Evolutionary conservation across 148 eudicot genomes (phyloP).

Genomic region (Rhododendron vialii): DNA sequence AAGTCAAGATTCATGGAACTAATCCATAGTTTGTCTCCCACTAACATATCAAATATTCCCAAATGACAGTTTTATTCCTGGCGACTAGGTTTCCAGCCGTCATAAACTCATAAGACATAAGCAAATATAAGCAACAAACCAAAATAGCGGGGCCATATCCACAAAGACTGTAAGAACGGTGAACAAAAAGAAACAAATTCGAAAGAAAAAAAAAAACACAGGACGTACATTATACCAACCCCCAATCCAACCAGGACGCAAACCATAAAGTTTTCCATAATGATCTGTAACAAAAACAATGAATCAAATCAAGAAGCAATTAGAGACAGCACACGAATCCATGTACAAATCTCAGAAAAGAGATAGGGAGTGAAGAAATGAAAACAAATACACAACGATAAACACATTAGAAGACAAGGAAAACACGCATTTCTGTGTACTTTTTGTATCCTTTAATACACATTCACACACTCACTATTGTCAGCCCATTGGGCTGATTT

Average conservation of each 20-base stretch:
- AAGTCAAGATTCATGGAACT: neutral
- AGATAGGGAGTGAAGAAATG: neutral
- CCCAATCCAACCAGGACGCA: slow-evolving; percentile 64
- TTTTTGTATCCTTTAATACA: too few species aligned
- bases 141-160: neutral
- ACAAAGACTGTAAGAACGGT: neutral
- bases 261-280: slow-evolving; percentile 47
- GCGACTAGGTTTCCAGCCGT: neutral
- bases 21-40: neutral
- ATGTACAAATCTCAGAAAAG: neutral
- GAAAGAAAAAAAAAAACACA: neutral
- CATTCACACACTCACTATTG: too few species aligned
- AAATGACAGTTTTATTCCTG: neutral
- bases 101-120: neutral
- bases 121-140: neutral
- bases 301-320: neutral
- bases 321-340: neutral
- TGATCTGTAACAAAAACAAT: slow-evolving; percentile 39
- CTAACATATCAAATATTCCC: neutral
- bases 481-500: too few species aligned
- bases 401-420: too few species aligned
- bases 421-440: too few species aligned
- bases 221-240: slow-evolving; percentile 51
- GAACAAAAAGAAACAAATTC: neutral
- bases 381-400: neutral